These are phyloP conservation scores for Scheffersomyces stambukii DNA, from an alignment of 1,139 yeast genomes.

Conservation along the genomic window DNA sequence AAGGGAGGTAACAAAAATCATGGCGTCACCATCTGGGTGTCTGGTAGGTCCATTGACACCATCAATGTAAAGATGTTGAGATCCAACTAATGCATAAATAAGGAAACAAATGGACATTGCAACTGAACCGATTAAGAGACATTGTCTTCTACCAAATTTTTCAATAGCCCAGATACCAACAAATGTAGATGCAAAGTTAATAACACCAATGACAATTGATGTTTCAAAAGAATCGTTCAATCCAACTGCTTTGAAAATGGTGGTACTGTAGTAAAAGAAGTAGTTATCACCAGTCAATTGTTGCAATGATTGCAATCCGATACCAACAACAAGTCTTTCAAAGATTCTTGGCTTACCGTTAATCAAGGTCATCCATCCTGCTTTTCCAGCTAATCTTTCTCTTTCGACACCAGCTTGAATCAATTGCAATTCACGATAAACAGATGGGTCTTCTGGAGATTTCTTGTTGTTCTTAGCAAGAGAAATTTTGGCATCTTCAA, in stretches of 20 bases:
- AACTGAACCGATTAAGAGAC: constrained; percentile 48
- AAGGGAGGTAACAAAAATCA: constrained; percentile 74
- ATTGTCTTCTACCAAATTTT: constrained; percentile 64
- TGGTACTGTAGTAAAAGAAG: constrained; percentile 79
- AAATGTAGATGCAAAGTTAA: constrained; percentile 73
- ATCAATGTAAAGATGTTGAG: constrained; percentile 55
- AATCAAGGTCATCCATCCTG: constrained; percentile 64
- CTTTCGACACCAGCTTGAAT: constrained; percentile 61
- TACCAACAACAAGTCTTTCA: constrained; percentile 62
- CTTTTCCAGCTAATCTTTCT: constrained; percentile 60
- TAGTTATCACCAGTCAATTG: constrained; percentile 80
- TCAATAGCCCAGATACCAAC: constrained; percentile 65
- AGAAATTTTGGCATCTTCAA: constrained; percentile 46
- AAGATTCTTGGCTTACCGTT: constrained; percentile 65
- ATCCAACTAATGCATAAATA: constrained; percentile 58
- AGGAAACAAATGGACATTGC: constrained; percentile 56
- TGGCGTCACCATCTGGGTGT: constrained; percentile 59
- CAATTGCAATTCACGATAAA: constrained; percentile 54
- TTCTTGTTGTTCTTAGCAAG: constrained; percentile 62
- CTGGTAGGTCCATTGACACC: constrained; percentile 35
- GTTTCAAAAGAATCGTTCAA: constrained; percentile 76
- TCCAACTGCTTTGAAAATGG: constrained; percentile 75
- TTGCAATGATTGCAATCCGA: constrained; percentile 63
- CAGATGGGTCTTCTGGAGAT: constrained; percentile 55
- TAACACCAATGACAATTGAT: constrained; percentile 72